Percentiles rank a stretch among this genome's conserved stretches.
phyloP scores from a whole-genome alignment of 129 eudicot species.

The Flaveria trinervia region DNA sequence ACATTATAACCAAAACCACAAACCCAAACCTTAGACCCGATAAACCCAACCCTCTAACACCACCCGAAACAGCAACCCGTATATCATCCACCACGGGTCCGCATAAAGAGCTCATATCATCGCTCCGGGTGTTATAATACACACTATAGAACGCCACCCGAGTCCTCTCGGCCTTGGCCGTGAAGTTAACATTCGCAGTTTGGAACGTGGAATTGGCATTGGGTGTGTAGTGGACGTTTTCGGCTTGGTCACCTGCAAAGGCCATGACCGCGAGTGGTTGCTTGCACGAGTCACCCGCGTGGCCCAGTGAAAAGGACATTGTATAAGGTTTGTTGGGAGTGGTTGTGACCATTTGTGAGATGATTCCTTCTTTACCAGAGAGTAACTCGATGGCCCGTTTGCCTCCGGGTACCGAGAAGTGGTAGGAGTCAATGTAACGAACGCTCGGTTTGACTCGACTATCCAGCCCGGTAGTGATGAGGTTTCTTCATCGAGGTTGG shows the following conservation, averaged over 20 bases:
- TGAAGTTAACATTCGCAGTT: conserved; percentile 66
- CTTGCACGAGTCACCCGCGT: conserved; percentile 78
- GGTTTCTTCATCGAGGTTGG: conserved; percentile 86
- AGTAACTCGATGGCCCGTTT: conserved; percentile 88
- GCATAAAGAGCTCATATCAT: conserved; percentile 89
- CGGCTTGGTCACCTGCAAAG: conserved; percentile 98
- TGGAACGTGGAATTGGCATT: conserved; percentile 72
- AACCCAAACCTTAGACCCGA: conserved; percentile 40
- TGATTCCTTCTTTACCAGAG: conserved; percentile 97
- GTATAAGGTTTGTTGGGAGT: conserved; percentile 78
- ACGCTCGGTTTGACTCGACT: conserved; percentile 94
- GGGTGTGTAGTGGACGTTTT: conserved; percentile 70
- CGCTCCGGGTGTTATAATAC: conserved; percentile 89
- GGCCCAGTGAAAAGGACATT: conserved; percentile 76
- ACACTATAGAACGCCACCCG: conserved; percentile 90
- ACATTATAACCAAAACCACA: conserved; percentile 32
- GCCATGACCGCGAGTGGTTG: conserved; percentile 93
- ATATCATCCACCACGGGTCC: conserved; percentile 98
- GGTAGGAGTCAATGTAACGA: conserved; percentile 86
- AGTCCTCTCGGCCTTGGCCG: conserved; percentile 88
- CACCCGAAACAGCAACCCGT: conserved; percentile 56
- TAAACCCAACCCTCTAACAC: conserved; percentile 40
- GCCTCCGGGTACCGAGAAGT: conserved; percentile 74
- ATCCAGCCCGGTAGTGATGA: conserved; percentile 97
- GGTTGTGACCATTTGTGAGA: conserved; percentile 92